These are phyloP conservation scores for Parathielavia hyrcaniae DNA, from an alignment of 495 filamentous ascomycete species.

Conservation along the genomic window DNA sequence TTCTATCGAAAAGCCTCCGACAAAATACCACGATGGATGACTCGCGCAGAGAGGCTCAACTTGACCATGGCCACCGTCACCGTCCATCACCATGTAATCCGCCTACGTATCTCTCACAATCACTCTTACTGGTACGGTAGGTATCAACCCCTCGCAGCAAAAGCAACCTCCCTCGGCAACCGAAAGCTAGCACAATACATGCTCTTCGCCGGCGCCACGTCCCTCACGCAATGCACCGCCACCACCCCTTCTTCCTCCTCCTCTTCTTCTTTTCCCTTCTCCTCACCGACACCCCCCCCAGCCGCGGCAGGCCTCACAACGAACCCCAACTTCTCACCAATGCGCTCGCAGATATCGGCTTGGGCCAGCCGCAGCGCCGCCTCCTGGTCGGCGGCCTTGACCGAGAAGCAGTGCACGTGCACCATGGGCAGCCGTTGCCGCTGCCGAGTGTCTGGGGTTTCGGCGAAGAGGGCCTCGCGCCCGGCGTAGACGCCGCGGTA, in stretches of 20 bases:
- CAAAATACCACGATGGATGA: too few relatives aligned
- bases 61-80: neutral
- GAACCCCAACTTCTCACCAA: slow-evolving; percentile 55
- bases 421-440: slow-evolving; percentile 63
- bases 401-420: slow-evolving; percentile 85
- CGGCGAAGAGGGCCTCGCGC: slow-evolving; percentile 58
- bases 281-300: slow-evolving; percentile 12
- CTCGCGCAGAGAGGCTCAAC: too few relatives aligned
- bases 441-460: too few relatives aligned
- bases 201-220: slow-evolving; percentile 86
- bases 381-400: slow-evolving; percentile 65
- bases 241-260: slow-evolving; percentile 48
- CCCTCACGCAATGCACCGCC: slow-evolving; percentile 67
- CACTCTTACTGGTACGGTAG: neutral
- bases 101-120: neutral
- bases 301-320: slow-evolving; percentile 49
- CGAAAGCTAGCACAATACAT: slow-evolving; percentile 96
- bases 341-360: slow-evolving; percentile 64
- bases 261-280: neutral
- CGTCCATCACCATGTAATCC: neutral
- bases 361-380: slow-evolving; percentile 40
- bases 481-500: slow-evolving; percentile 77
- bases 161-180: slow-evolving; percentile 75
- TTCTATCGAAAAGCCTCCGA: too few relatives aligned
- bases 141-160: slow-evolving; percentile 40